These are phyloP conservation scores for Sclerotinia sclerotiorum DNA, from an alignment of 2,329 filamentous ascomycete species.

Conservation along the genomic window DNA sequence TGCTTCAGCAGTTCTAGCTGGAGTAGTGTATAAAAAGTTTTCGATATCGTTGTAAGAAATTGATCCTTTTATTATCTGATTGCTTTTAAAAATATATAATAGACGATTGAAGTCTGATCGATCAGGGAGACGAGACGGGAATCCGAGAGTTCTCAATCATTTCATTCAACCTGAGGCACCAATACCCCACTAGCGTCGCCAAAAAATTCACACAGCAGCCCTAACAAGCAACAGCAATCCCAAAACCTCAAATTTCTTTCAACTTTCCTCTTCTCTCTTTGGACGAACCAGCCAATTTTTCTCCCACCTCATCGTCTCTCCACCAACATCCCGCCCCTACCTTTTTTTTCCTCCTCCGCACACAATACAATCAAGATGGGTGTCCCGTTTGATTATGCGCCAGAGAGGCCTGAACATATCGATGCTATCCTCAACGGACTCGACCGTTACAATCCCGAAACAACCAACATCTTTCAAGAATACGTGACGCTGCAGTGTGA, in stretches of 20 bases:
- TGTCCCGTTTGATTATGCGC: conserved; percentile 75
- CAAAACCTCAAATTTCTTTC: conserved; percentile 23
- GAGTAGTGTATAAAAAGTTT: background rate
- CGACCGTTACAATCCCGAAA: conserved; percentile 98
- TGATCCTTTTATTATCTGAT: background rate
- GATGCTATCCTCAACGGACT: conserved; percentile 93
- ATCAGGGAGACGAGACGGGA: background rate
- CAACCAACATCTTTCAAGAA: conserved; percentile 86
- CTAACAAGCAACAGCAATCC: conserved; percentile 18
- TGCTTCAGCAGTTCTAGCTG: too few relatives aligned
- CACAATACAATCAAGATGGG: conserved; percentile 34
- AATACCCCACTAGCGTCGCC: conserved; percentile 23
- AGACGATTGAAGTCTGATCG: background rate
- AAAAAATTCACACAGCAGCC: conserved; percentile 24
- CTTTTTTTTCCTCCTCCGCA: background rate
- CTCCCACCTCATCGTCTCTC: conserved; percentile 17
- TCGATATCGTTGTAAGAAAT: background rate
- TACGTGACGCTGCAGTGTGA: conserved; percentile 96
- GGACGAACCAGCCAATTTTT: conserved; percentile 20
- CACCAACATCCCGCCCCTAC: conserved; percentile 1
- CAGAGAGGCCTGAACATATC: conserved; percentile 89
- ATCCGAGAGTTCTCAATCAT: background rate
- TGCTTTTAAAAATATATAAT: background rate
- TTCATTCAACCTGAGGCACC: background rate
- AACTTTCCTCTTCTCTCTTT: conserved; percentile 17